Evolutionary conservation across 371 early-diverging fungal genomes (phyloP).

Genomic region (Rhizopus microsporus): DNA sequence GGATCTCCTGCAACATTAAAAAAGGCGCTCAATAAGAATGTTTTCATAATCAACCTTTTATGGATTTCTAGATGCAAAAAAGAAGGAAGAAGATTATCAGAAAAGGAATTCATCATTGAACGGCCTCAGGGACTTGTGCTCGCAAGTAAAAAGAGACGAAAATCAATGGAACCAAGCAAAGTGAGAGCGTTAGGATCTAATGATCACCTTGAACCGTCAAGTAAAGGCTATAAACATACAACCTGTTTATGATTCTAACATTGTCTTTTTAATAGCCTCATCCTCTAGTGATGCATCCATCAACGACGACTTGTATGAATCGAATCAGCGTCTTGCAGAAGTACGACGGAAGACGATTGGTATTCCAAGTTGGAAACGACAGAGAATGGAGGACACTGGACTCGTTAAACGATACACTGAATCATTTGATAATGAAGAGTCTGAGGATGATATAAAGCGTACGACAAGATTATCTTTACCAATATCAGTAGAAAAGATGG

Average conservation of each 20-base stretch:
- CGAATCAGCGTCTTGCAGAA: slow-evolving; percentile 4
- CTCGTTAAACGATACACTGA: slow-evolving; percentile 3
- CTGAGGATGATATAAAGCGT: slow-evolving; percentile 1
- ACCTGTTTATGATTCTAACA: not conserved
- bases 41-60: slow-evolving; percentile 38
- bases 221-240: slow-evolving; percentile 5
- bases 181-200: slow-evolving; percentile 30
- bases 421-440: slow-evolving; percentile 7
- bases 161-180: slow-evolving; percentile 52
- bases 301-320: slow-evolving; percentile 6
- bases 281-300: slow-evolving; percentile 9
- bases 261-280: slow-evolving; percentile 7
- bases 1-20: slow-evolving; percentile 44
- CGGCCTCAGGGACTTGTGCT: slow-evolving; percentile 32
- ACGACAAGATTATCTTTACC: slow-evolving; percentile 21
- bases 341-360: slow-evolving; percentile 17
- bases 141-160: slow-evolving; percentile 34
- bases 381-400: slow-evolving; percentile 1
- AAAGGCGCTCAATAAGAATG: slow-evolving; percentile 36
- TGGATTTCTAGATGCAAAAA: slow-evolving; percentile 47
- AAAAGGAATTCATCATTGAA: slow-evolving; percentile 40
- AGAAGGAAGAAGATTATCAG: slow-evolving; percentile 35
- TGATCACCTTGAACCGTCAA: slow-evolving; percentile 9
- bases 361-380: slow-evolving; percentile 9
- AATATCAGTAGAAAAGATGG: slow-evolving; percentile 10